A percentile compares a stretch with the other conserved stretches of the same genome.
These are phyloP conservation scores for Peterozyma xylosa DNA, from an alignment of 805 yeast species.

Conservation along the genomic window DNA sequence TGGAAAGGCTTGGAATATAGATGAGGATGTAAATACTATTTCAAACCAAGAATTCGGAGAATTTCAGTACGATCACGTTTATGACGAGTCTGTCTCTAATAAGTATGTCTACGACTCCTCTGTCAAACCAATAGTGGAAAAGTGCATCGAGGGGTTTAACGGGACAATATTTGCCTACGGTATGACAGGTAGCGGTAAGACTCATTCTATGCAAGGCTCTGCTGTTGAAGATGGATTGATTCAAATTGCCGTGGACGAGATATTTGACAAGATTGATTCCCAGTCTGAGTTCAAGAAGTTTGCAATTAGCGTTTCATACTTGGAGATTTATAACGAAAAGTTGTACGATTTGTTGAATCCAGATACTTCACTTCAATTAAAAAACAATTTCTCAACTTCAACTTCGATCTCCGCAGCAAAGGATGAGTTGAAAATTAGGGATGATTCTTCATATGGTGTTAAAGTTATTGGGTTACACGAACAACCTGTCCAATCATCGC, in stretches of 20 bases:
- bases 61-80: constrained; percentile 76
- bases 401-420: not conserved
- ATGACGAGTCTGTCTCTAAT: constrained; percentile 48
- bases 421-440: constrained; percentile 69
- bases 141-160: constrained; percentile 67
- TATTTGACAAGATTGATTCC: constrained; percentile 40
- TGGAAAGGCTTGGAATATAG: constrained; percentile 35
- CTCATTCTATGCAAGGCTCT: constrained; percentile 78
- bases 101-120: constrained; percentile 48
- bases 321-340: constrained; percentile 84
- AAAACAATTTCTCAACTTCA: constrained; percentile 2
- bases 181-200: constrained; percentile 91
- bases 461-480: constrained; percentile 69
- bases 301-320: constrained; percentile 57
- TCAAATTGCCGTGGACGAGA: constrained; percentile 52
- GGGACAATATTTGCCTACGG: constrained; percentile 93
- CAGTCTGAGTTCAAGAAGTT: constrained; percentile 23
- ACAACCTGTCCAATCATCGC: constrained; percentile 44
- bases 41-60: constrained; percentile 50
- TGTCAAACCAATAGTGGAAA: constrained; percentile 46
- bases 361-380: constrained; percentile 17
- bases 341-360: constrained; percentile 66
- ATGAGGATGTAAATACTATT: constrained; percentile 29
- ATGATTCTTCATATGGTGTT: constrained; percentile 66
- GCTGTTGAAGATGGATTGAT: constrained; percentile 62